These are phyloP conservation scores for Telopea speciosissima DNA, from an alignment of 177 flowering plant species.

Conservation along the genomic window DNA sequence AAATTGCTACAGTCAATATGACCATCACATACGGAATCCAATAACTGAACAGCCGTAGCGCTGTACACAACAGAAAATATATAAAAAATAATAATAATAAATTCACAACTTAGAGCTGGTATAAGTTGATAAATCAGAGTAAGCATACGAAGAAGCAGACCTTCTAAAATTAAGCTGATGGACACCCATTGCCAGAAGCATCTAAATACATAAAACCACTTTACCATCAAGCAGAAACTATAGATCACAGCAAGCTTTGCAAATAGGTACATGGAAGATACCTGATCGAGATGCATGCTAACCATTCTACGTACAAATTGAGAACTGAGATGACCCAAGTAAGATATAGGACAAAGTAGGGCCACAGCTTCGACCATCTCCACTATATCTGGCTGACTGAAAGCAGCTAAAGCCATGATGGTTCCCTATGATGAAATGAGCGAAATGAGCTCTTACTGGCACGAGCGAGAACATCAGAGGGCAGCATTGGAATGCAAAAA, in stretches of 20 bases:
- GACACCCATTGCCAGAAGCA: slow-evolving; percentile 70
- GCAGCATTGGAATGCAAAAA: not conserved
- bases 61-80: slow-evolving; percentile 30
- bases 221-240: slow-evolving; percentile 5
- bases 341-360: slow-evolving; percentile 83
- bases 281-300: slow-evolving; percentile 75
- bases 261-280: slow-evolving; percentile 14
- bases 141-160: slow-evolving; percentile 24
- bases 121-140: not conserved
- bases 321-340: slow-evolving; percentile 67
- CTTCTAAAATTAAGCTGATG: slow-evolving; percentile 90
- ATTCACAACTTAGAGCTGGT: not conserved
- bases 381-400: slow-evolving; percentile 66
- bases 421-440: slow-evolving; percentile 60
- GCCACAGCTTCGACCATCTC: slow-evolving; percentile 88
- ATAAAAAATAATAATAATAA: not conserved
- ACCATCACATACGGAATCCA: slow-evolving; percentile 70
- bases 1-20: slow-evolving; percentile 56
- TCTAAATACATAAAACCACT: slow-evolving; percentile 28
- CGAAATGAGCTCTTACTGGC: slow-evolving; percentile 10
- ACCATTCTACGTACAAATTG: slow-evolving; percentile 68
- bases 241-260: not conserved
- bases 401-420: slow-evolving; percentile 86
- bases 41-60: slow-evolving; percentile 41
- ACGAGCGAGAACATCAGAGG: not conserved